phyloP scores from a whole-genome alignment of 2,329 filamentous ascomycete genomes.

The Penicillium capsulatum region DNA sequence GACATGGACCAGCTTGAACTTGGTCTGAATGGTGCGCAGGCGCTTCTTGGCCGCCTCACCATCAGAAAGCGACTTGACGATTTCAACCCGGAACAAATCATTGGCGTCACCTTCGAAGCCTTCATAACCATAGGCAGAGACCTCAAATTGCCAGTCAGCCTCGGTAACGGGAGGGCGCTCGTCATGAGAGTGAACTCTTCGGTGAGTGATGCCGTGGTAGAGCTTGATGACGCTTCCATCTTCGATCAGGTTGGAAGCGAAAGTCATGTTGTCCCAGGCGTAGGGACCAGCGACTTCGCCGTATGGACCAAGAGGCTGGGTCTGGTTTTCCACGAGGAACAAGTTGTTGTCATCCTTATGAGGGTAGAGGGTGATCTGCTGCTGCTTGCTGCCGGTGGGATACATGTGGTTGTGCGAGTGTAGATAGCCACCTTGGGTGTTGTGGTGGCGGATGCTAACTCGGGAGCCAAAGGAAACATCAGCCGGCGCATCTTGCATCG shows the following conservation, averaged over 20 bases:
- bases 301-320: constrained; percentile 73
- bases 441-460: constrained; percentile 83
- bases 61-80: constrained; percentile 83
- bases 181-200: constrained; percentile 90
- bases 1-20: constrained; percentile 89
- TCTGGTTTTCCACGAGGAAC: constrained; percentile 93
- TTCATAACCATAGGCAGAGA: constrained; percentile 95
- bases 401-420: constrained; percentile 98
- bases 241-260: constrained; percentile 63
- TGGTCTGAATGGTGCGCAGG: constrained; percentile 88
- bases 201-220: constrained; percentile 77
- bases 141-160: constrained; percentile 90
- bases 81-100: constrained; percentile 91
- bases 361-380: constrained; percentile 95
- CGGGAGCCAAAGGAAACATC: constrained; percentile 87
- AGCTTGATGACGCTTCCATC: constrained; percentile 78
- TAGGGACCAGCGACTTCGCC: constrained; percentile 75
- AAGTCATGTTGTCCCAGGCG: constrained; percentile 76
- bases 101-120: constrained; percentile 97
- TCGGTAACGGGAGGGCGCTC: constrained; percentile 82
- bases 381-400: constrained; percentile 93
- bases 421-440: constrained; percentile 95
- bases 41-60: constrained; percentile 74
- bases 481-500: constrained; percentile 89
- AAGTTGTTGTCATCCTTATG: constrained; percentile 99